phyloP scores from a whole-genome alignment of 305 asterid genomes.

The Fraxinus xanthoxyloides region DNA sequence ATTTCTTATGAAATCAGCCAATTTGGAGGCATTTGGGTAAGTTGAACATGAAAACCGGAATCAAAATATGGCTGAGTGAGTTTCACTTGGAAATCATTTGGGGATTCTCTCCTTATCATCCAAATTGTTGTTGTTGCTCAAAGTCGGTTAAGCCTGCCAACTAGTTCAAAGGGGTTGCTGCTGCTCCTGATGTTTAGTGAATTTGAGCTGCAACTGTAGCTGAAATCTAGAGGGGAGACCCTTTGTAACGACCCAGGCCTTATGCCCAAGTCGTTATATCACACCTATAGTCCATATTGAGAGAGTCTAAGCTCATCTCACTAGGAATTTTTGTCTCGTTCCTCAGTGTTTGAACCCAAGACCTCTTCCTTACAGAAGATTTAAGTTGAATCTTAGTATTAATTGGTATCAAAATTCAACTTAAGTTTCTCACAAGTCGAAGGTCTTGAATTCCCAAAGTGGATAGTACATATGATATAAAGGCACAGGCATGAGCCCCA shows the following conservation, averaged over 20 bases:
- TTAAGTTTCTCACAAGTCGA: neutral
- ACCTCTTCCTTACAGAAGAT: neutral
- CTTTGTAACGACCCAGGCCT: neutral
- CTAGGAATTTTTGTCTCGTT: neutral
- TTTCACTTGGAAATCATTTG: neutral
- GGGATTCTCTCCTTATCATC: neutral
- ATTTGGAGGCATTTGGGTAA: neutral
- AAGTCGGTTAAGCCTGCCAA: neutral
- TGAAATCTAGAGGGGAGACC: neutral
- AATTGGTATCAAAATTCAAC: no score
- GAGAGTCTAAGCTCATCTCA: neutral
- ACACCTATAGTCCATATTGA: neutral
- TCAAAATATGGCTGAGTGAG: neutral
- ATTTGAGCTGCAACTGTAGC: neutral
- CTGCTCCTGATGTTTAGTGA: neutral
- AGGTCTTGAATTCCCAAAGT: no score
- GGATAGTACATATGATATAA: no score
- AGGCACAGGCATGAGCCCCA: neutral
- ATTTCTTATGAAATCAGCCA: neutral
- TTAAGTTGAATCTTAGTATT: no score
- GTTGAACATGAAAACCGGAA: neutral
- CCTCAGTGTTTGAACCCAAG: neutral
- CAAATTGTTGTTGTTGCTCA: neutral
- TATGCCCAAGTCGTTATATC: neutral
- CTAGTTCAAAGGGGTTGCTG: neutral